Percentiles rank a stretch among this genome's conserved stretches.
phyloP scores from a whole-genome alignment of 768 basidiomycete genomes.

The Leccinum sublutescens region DNA sequence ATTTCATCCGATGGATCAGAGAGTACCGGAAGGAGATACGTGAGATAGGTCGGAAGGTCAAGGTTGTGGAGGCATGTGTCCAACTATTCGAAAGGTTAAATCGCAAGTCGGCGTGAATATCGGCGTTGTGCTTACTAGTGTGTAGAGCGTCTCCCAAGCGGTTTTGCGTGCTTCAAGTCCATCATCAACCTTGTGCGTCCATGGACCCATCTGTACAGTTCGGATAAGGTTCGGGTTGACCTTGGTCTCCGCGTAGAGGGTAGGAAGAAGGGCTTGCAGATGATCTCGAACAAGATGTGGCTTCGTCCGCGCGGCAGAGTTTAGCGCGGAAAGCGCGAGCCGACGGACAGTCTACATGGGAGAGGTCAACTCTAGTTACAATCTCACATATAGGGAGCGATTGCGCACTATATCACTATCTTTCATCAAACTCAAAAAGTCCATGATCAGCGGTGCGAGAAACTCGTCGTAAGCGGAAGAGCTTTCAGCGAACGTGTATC shows the following conservation, averaged over 20 bases:
- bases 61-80: slow-evolving; percentile 89
- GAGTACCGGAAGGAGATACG: slow-evolving; percentile 77
- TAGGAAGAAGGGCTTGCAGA: slow-evolving; percentile 69
- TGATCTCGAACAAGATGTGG: slow-evolving; percentile 90
- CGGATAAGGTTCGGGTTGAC: slow-evolving; percentile 79
- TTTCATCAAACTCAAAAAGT: slow-evolving; percentile 89
- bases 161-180: slow-evolving; percentile 96
- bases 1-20: slow-evolving; percentile 93
- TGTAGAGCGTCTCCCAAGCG: slow-evolving; percentile 97
- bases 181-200: slow-evolving; percentile 96
- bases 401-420: slow-evolving; percentile 78
- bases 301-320: slow-evolving; percentile 94
- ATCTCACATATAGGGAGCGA: not conserved
- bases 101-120: not conserved
- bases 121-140: slow-evolving; percentile 62
- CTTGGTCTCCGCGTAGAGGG: slow-evolving; percentile 81
- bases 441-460: slow-evolving; percentile 82
- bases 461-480: slow-evolving; percentile 86
- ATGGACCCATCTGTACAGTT: slow-evolving; percentile 94
- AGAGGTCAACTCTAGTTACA: not conserved
- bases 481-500: slow-evolving; percentile 87
- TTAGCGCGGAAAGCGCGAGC: slow-evolving; percentile 84
- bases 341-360: slow-evolving; percentile 76
- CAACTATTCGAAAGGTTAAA: slow-evolving; percentile 46
- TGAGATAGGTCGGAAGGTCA: slow-evolving; percentile 83